Evolutionary conservation across 495 filamentous ascomycete species (phyloP), one percentile per base, ranked within the genome.

Genomic region (Aspergillus sclerotiicarbonarius): DNA sequence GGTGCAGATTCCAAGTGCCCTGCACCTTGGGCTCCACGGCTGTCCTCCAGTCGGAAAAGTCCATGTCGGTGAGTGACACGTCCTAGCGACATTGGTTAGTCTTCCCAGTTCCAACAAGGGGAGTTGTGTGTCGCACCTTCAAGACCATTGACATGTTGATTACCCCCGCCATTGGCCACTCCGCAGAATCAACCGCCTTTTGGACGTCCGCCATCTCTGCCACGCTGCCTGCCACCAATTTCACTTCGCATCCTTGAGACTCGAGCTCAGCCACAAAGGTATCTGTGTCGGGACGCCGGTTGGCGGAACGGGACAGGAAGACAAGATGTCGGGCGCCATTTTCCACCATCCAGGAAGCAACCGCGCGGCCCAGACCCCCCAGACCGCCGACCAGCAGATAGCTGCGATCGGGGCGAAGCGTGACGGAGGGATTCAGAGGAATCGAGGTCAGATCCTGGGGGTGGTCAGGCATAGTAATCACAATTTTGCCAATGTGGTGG

Each of bases 1-100:
- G 67, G 66, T 88, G 84, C 44, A 88, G 77, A 63, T 86, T 81
- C 74, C 69, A 76, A 0, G 78, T 72, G 0, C 80, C 81, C 4
- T 70, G 30, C 4, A 77, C 71, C 64, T 82, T 83, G 47, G 78
- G 72, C 1, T 56, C 54, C 0, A 75, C 58, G 0, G 69, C 65
- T 0, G 55, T 58, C 0, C 59, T 64, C 69, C 75, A 80, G 21
- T 76, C 69, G 0, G 70, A 56, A 25, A 65, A 52, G 0, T 67
- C 67, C 79, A 82, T 82, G 9, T 71, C 68, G 0, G 2, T 5
- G 25, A 56, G 33, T 8, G 46, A 35, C 21, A 18, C 43, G 12
- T 56, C 53, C 43, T 49, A 20, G 2, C 15, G 37, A 41, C n/a
- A n/a, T n/a, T n/a, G 37, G 37, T n/a, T 12, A 41, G 13, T 25